Evolutionary conservation across 371 early-diverging fungal species (phyloP), one percentile per base, ranked within the genome.

Genomic region (Rozella allomycis): DNA sequence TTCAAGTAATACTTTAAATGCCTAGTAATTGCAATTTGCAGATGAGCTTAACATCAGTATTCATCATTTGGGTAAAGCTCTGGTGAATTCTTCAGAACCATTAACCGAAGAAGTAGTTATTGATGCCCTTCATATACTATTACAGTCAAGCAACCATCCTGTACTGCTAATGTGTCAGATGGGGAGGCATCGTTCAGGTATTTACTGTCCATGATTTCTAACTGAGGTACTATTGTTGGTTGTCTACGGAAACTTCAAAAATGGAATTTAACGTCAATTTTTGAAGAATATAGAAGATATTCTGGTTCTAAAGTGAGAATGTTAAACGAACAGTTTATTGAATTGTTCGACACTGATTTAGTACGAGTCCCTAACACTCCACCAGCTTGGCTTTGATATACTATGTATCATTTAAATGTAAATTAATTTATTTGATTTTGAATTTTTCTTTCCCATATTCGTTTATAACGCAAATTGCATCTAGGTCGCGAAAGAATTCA

Each of bases 101-200:
- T 83, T 90, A 13, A 82, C 88, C 5, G 88, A 86, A 45, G 88
- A 90, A 52, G 78, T 81, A 11, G 87, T 90, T 2, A 55, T 90
- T 8, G 85, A 84, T 41, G 76, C 83, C 7, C 58, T 88, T 17
- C 81, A 78, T 25, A 44, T 84, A 16, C 75, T 90, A 20, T 54
- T 93, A 30, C 72, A 83, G 39, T 75, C 79, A 23, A 49, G 59
- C n/a, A 78, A 79, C 47, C 83, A 86, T 49, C 91, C 91, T 8
- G 63, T 93, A 70, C 80, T 84, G 39, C 73, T 93, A 22, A 88
- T 87, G 87, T 90, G 90, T 52, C 88, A 87, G 47, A 58, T 88
- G 8, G 94, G 94, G 4, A 53, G 94, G 31, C 94, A 93, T 52
- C 60, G 90, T 31, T 90, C 94, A 31, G 93, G 86, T 73, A 54